Percentiles rank a stretch among this genome's conserved stretches.
Evolutionary conservation across 805 yeast genomes (phyloP).

Genomic region (Kuraishia capsulata): DNA sequence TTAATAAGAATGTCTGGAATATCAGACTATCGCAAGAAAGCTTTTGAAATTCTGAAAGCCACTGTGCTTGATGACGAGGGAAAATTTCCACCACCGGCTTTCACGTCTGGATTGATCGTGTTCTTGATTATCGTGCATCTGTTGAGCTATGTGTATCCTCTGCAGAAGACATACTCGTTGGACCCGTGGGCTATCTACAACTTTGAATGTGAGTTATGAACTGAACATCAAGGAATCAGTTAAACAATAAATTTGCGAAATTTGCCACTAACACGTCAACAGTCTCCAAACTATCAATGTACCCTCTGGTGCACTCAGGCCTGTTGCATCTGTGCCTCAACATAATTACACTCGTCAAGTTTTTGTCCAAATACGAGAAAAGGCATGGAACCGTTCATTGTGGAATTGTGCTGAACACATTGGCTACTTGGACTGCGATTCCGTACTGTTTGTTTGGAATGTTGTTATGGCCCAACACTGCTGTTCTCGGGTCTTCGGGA

Average conservation of each 20-base stretch:
- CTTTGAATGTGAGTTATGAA: constrained; percentile 23
- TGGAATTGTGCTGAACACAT: constrained; percentile 65
- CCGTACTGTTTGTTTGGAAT: constrained; percentile 46
- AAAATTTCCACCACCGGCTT: constrained; percentile 63
- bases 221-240: neutral
- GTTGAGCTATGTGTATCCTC: constrained; percentile 18
- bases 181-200: constrained; percentile 45
- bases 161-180: constrained; percentile 34
- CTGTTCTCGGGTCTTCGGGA: constrained; percentile 64
- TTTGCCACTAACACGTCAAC: constrained; percentile 6
- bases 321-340: constrained; percentile 56
- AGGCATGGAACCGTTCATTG: constrained; percentile 79
- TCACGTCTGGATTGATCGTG: constrained; percentile 50
- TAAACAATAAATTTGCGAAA: too few species aligned
- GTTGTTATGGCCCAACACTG: constrained; percentile 39
- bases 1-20: too few species aligned
- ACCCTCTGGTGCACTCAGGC: constrained; percentile 61
- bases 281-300: constrained; percentile 48
- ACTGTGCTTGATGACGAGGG: too few species aligned
- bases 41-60: too few species aligned
- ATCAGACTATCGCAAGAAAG: too few species aligned
- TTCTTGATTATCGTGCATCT: constrained; percentile 41
- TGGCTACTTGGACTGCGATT: constrained; percentile 63
- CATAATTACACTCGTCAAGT: constrained; percentile 43
- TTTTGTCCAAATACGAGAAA: constrained; percentile 58